Evolutionary conservation across 2,329 filamentous ascomycete species (phyloP).

Genomic region (Lasiodiplodia theobromae): DNA sequence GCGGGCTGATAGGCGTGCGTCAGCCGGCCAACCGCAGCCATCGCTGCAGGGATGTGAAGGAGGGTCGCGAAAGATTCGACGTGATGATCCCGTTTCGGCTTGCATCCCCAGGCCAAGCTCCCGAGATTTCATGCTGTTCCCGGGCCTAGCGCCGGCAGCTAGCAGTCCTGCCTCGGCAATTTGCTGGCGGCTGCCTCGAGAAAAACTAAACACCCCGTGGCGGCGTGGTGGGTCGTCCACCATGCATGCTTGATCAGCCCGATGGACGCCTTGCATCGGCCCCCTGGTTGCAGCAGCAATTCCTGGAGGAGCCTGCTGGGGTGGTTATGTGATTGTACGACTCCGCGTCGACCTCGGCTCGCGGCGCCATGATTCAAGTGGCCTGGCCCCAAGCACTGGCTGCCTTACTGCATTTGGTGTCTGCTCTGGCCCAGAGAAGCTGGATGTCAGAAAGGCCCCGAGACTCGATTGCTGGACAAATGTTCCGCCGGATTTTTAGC

Average conservation of each 20-base stretch:
- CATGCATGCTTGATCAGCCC: not conserved
- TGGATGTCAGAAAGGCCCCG: not conserved
- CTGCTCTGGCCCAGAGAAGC: not conserved
- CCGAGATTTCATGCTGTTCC: constrained; percentile 7
- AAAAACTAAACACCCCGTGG: not conserved
- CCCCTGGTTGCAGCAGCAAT: not conserved
- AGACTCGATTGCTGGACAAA: constrained; percentile 10
- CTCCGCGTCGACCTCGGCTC: not conserved
- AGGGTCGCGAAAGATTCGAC: constrained; percentile 11
- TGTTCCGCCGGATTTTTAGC: not conserved
- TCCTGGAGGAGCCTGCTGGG: constrained; percentile 2
- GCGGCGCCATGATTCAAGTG: not conserved
- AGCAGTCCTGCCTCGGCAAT: constrained; percentile 4
- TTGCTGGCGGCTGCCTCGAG: not conserved
- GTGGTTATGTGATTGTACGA: constrained; percentile 13
- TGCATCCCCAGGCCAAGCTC: not conserved
- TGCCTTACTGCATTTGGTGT: not conserved
- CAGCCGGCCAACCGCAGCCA: not conserved
- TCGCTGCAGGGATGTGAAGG: not conserved
- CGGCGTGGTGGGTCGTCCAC: not conserved
- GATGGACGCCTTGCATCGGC: not conserved
- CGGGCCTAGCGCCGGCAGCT: constrained; percentile 3
- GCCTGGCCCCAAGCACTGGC: no score
- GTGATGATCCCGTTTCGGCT: constrained; percentile 9
- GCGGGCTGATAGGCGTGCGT: constrained; percentile 10